A percentile compares a stretch with the other conserved stretches of the same genome.
These are phyloP conservation scores for Lomentospora prolificans DNA, from an alignment of 2,329 filamentous ascomycete species.

Conservation along the genomic window DNA sequence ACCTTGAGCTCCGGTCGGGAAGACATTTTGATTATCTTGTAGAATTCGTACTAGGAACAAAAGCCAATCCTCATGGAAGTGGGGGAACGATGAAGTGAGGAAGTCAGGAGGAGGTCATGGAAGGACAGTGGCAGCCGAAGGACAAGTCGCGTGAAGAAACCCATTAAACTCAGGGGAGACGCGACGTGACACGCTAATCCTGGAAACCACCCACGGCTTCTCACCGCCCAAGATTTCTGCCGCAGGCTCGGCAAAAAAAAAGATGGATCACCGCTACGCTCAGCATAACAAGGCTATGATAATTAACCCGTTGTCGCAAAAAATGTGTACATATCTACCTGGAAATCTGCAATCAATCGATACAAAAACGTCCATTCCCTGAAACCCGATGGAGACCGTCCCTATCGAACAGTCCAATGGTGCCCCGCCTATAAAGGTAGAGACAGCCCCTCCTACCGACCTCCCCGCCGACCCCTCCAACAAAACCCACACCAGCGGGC, in stretches of 20 bases:
- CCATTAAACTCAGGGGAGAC: constrained; percentile 9
- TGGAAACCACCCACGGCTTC: neutral
- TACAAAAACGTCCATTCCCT: neutral
- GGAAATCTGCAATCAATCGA: neutral
- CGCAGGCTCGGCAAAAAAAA: neutral
- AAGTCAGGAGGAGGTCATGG: neutral
- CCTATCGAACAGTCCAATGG: neutral
- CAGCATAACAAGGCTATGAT: neutral
- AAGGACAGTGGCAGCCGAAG: neutral
- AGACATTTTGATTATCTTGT: constrained; percentile 44
- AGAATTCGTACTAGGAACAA: neutral
- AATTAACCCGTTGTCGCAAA: neutral
- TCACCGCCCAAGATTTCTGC: constrained; percentile 3
- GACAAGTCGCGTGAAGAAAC: neutral
- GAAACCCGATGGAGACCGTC: neutral
- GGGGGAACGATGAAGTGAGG: neutral
- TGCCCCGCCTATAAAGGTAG: neutral
- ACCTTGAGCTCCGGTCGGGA: constrained; percentile 66
- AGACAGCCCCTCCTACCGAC: neutral
- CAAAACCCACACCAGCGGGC: neutral
- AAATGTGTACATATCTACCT: neutral
- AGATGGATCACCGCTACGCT: neutral
- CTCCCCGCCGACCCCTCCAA: constrained; percentile 1
- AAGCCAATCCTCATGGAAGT: neutral
- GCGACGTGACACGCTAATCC: constrained; percentile 6